A percentile compares a stretch with the other conserved stretches of the same genome.
Evolutionary conservation across 2,329 filamentous ascomycete species (phyloP).

Genomic region (Rutstroemia sp.): DNA sequence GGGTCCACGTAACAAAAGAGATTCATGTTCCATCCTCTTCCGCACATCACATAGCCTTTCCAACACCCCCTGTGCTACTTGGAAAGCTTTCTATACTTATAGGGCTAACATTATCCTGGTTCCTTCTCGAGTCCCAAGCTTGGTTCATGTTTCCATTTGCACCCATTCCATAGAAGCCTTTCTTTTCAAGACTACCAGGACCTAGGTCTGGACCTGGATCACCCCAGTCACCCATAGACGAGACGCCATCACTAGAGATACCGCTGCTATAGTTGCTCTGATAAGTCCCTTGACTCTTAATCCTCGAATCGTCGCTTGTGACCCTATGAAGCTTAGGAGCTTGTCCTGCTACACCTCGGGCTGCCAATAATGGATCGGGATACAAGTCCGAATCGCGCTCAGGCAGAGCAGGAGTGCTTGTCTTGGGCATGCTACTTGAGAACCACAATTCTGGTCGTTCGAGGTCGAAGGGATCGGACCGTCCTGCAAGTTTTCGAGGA

Average conservation of each 20-base stretch:
- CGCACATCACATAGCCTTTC: constrained; percentile 20
- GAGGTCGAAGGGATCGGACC: constrained; percentile 59
- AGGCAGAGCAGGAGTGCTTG: background rate
- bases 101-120: constrained; percentile 16
- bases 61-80: constrained; percentile 19
- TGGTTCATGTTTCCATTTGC: background rate
- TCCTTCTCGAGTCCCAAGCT: constrained; percentile 9
- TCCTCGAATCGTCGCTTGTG: constrained; percentile 3
- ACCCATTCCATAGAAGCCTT: constrained; percentile 7
- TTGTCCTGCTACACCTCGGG: background rate
- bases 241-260: background rate
- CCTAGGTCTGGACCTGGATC: constrained; percentile 50
- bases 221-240: constrained; percentile 36
- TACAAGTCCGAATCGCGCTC: background rate
- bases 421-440: constrained; percentile 7
- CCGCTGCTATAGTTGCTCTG: constrained; percentile 24
- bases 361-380: background rate
- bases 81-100: constrained; percentile 12
- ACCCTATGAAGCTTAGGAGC: background rate
- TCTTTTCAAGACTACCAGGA: background rate
- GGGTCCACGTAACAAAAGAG: constrained; percentile 3
- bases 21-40: constrained; percentile 2
- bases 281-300: constrained; percentile 12
- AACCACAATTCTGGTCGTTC: constrained; percentile 43
- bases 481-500: constrained; percentile 46